Conservation (phyloP, 2,329 filamentous ascomycete species). For the Hypoxylon sp. region DNA sequence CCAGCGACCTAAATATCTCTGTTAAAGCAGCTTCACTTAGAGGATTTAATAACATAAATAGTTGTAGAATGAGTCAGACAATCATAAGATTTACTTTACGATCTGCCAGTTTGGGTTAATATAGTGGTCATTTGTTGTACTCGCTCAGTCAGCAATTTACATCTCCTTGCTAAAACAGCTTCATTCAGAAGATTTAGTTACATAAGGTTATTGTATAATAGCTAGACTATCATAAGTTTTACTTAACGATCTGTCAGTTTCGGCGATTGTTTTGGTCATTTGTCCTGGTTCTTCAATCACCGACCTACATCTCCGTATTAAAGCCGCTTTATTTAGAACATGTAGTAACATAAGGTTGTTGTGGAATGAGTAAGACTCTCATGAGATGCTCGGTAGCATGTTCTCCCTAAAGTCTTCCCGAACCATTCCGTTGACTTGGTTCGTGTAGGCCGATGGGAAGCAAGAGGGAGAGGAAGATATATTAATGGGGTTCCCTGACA, state of each 20-base stretch:
- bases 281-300: not conserved
- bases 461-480: not conserved
- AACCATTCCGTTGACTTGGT: not conserved
- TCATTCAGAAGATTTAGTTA: not conserved
- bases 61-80: not conserved
- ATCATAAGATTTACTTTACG: not conserved
- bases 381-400: not conserved
- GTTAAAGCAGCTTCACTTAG: not conserved
- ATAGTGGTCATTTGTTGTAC: not conserved
- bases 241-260: not conserved
- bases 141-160: not conserved
- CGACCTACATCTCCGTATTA: not conserved
- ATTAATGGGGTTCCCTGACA: not conserved
- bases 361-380: not conserved
- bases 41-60: not conserved
- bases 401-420: not conserved
- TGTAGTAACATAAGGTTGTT: not conserved
- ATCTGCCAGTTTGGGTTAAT: not conserved
- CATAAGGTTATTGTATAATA: not conserved
- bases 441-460: not conserved
- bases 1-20: not conserved
- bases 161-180: not conserved
- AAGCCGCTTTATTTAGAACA: not conserved
- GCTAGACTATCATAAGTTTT: not conserved
- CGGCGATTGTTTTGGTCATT: not conserved